Conservation (phyloP, 2,329 filamentous ascomycete genomes). For the Colletotrichum shisoi region DNA sequence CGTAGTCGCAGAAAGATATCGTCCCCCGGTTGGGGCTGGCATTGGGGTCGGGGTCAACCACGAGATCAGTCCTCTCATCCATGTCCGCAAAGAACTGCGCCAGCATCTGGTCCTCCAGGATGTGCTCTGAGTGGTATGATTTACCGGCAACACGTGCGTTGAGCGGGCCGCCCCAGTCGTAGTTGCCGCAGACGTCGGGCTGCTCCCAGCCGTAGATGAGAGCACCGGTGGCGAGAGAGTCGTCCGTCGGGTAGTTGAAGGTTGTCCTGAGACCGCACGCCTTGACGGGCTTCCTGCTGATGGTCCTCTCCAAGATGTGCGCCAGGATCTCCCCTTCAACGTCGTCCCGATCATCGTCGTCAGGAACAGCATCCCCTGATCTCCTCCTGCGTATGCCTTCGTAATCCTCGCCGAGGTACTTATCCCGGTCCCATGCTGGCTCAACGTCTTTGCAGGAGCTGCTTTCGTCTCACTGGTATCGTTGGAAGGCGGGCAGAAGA, state of each 20-base stretch:
- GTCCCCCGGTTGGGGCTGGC: too few relatives aligned
- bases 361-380: too few relatives aligned
- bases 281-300: too few relatives aligned
- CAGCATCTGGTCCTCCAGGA: constrained; percentile 40
- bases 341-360: too few relatives aligned
- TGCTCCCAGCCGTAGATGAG: constrained; percentile 16
- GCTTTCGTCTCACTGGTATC: constrained; percentile 4
- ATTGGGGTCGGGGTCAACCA: too few relatives aligned
- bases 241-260: too few relatives aligned
- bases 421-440: not conserved
- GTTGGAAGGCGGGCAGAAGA: constrained; percentile 32
- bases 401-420: constrained; percentile 1
- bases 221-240: not conserved
- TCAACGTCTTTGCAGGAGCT: constrained; percentile 12
- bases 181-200: constrained; percentile 26
- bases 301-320: too few relatives aligned
- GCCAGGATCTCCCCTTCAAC: too few relatives aligned
- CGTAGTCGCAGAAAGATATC: too few relatives aligned
- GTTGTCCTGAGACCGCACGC: not conserved
- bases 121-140: constrained; percentile 37
- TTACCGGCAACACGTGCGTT: constrained; percentile 12
- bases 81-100: too few relatives aligned
- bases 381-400: too few relatives aligned
- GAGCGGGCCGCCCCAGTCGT: constrained; percentile 18
- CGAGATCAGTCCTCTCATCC: too few relatives aligned